Percentiles rank a stretch among this genome's conserved stretches.
Evolutionary conservation across 257 asterid species (phyloP).

Genomic region (Euphrasia confusa): DNA sequence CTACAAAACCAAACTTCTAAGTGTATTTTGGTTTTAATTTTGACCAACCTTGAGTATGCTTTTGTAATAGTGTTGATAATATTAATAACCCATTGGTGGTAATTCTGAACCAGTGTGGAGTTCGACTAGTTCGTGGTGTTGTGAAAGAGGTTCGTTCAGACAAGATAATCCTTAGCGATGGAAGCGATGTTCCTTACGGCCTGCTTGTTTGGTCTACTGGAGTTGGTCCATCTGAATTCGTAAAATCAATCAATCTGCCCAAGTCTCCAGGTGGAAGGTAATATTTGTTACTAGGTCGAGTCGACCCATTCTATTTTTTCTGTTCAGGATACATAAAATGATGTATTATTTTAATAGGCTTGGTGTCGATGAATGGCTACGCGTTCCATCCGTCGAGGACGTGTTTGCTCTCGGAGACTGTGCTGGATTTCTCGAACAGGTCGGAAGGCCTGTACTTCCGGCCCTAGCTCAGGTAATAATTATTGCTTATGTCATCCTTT

Average conservation of each 20-base stretch:
- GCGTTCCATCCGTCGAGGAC: constrained; percentile 77
- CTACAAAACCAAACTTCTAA: too few relatives aligned
- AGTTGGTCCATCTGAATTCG: constrained; percentile 79
- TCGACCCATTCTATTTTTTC: background rate
- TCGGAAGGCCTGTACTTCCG: constrained; percentile 80
- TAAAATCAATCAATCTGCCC: constrained; percentile 59
- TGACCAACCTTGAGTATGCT: too few relatives aligned
- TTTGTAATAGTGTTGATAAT: background rate
- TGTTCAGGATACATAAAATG: background rate
- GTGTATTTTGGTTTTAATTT: too few relatives aligned
- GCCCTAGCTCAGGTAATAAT: constrained; percentile 81
- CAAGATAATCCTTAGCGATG: constrained; percentile 77
- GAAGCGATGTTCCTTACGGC: constrained; percentile 93
- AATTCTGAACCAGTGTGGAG: constrained; percentile 49
- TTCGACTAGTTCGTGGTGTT: constrained; percentile 84
- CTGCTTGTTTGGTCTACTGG: constrained; percentile 96
- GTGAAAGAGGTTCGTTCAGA: constrained; percentile 73
- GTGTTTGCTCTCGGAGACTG: constrained; percentile 90
- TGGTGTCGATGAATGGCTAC: constrained; percentile 85
- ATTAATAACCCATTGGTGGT: background rate
- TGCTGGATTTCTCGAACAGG: constrained; percentile 81
- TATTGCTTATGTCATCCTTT: too few relatives aligned
- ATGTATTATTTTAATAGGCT: constrained; percentile 37
- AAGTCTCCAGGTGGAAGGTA: constrained; percentile 96
- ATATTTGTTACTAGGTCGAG: background rate